phyloP scores from a whole-genome alignment of 2,329 filamentous ascomycete species.

The Ceratocystis ficicola region DNA sequence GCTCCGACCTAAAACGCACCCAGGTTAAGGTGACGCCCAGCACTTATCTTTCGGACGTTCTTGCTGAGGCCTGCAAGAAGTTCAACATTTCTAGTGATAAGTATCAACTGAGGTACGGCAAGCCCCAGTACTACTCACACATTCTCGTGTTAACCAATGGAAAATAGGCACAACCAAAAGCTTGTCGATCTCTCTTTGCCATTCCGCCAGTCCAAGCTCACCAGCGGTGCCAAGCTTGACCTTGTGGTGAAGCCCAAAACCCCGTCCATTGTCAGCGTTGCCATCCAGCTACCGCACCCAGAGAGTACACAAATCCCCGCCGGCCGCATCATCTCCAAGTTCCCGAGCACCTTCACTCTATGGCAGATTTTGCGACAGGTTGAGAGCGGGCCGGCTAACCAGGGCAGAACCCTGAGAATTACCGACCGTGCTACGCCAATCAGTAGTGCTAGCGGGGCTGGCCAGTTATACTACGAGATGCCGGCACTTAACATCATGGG shows the following conservation, averaged over 20 bases:
- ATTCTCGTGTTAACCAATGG: not conserved
- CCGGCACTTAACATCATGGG: conserved; percentile 77
- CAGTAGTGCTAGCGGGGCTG: conserved; percentile 45
- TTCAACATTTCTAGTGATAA: conserved; percentile 60
- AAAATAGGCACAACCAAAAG: conserved; percentile 63
- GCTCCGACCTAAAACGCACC: conserved; percentile 62
- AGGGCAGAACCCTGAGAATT: conserved; percentile 57
- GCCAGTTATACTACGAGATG: conserved; percentile 76
- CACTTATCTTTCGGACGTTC: conserved; percentile 71
- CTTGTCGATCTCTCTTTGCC: conserved; percentile 72
- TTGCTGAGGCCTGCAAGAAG: conserved; percentile 78
- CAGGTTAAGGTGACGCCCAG: conserved; percentile 72
- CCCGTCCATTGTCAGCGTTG: conserved; percentile 73
- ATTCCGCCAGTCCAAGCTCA: conserved; percentile 70
- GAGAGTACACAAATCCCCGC: conserved; percentile 52
- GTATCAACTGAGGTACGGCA: conserved; percentile 62
- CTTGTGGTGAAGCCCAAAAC: conserved; percentile 79
- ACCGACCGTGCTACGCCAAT: conserved; percentile 69
- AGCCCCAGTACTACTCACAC: not conserved
- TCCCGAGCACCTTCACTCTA: conserved; percentile 74
- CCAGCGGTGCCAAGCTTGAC: conserved; percentile 79
- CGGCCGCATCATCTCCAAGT: conserved; percentile 66
- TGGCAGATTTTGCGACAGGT: conserved; percentile 88
- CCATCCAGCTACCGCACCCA: conserved; percentile 67
- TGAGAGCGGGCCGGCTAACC: conserved; percentile 59